Percentiles rank a stretch among this genome's conserved stretches.
These are phyloP conservation scores for Coemansia sp. DNA, from an alignment of 192 early-diverging fungal genomes.

Conservation along the genomic window DNA sequence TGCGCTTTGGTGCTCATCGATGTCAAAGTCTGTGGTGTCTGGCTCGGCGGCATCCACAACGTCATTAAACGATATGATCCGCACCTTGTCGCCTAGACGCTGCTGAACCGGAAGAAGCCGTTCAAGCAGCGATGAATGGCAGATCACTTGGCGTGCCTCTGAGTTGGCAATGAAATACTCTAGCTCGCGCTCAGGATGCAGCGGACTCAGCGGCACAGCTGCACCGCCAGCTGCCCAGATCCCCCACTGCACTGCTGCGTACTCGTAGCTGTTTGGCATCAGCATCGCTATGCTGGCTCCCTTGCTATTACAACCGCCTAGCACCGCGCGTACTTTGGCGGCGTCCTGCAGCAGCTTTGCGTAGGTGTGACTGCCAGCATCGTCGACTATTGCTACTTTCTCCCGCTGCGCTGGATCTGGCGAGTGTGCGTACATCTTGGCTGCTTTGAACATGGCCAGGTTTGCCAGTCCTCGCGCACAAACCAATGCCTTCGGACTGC, in stretches of 20 bases:
- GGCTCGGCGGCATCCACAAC: not conserved
- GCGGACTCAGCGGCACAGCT: slow-evolving; percentile 69
- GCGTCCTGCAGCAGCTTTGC: slow-evolving; percentile 42
- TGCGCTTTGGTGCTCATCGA: slow-evolving; percentile 55
- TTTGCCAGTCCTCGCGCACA: slow-evolving; percentile 29
- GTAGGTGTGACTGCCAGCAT: slow-evolving; percentile 39
- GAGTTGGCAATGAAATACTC: slow-evolving; percentile 72
- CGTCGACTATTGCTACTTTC: slow-evolving; percentile 41
- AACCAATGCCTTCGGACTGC: not conserved
- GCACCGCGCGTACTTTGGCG: slow-evolving; percentile 25
- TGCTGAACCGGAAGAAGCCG: slow-evolving; percentile 42
- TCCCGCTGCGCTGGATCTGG: slow-evolving; percentile 4
- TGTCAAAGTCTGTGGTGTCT: slow-evolving; percentile 9
- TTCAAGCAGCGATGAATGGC: slow-evolving; percentile 49
- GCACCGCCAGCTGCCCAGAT: slow-evolving; percentile 79
- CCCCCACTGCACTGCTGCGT: slow-evolving; percentile 68
- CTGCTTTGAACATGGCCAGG: slow-evolving; percentile 41
- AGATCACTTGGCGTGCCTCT: slow-evolving; percentile 58
- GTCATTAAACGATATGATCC: slow-evolving; percentile 19
- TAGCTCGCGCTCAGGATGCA: slow-evolving; percentile 74
- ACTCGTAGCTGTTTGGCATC: slow-evolving; percentile 61
- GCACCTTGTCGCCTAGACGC: slow-evolving; percentile 15
- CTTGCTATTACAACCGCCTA: slow-evolving; percentile 24
- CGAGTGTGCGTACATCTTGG: slow-evolving; percentile 25
- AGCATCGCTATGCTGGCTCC: slow-evolving; percentile 49